phyloP scores from a whole-genome alignment of 139 green algal species.

The Axilococcus clingmanii region DNA sequence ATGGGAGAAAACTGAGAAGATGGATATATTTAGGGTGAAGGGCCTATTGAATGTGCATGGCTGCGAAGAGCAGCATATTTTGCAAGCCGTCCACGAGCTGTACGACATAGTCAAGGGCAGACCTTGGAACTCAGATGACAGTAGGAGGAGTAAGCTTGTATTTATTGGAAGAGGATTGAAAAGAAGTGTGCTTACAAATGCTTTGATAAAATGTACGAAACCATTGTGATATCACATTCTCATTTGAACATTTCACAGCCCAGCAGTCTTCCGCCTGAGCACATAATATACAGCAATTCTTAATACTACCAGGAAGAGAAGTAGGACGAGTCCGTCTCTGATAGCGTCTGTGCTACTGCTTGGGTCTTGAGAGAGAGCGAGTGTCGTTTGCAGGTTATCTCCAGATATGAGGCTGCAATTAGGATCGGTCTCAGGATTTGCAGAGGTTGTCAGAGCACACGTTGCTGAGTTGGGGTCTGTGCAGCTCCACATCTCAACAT shows the following conservation, averaged over 20 bases:
- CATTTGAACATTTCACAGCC: background rate
- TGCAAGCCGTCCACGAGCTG: slow-evolving; percentile 70
- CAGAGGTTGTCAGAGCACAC: slow-evolving; percentile 2
- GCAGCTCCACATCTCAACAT: slow-evolving; percentile 11
- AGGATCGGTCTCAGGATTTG: slow-evolving; percentile 2
- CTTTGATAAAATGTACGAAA: slow-evolving; percentile 2
- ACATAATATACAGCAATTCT: slow-evolving; percentile 19
- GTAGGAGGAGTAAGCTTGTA: slow-evolving; percentile 32
- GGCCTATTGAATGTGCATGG: slow-evolving; percentile 50
- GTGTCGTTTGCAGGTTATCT: slow-evolving; percentile 8
- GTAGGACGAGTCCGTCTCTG: slow-evolving; percentile 18
- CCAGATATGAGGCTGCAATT: slow-evolving; percentile 10
- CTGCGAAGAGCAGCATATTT: slow-evolving; percentile 20
- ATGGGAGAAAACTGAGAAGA: slow-evolving; percentile 32
- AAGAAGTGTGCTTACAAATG: slow-evolving; percentile 1
- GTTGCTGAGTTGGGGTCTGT: background rate
- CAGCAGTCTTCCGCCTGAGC: slow-evolving; percentile 16
- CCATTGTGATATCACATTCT: background rate
- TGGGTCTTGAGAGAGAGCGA: slow-evolving; percentile 16
- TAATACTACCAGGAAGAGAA: slow-evolving; percentile 15
- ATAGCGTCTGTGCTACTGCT: slow-evolving; percentile 12
- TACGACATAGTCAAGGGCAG: slow-evolving; percentile 60
- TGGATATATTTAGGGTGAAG: slow-evolving; percentile 70
- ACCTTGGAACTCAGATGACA: slow-evolving; percentile 27
- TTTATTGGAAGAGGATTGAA: slow-evolving; percentile 53